Evolutionary conservation across 2,329 filamentous ascomycete species (phyloP).

Genomic region (Ophiocordyceps camponoti-floridani): DNA sequence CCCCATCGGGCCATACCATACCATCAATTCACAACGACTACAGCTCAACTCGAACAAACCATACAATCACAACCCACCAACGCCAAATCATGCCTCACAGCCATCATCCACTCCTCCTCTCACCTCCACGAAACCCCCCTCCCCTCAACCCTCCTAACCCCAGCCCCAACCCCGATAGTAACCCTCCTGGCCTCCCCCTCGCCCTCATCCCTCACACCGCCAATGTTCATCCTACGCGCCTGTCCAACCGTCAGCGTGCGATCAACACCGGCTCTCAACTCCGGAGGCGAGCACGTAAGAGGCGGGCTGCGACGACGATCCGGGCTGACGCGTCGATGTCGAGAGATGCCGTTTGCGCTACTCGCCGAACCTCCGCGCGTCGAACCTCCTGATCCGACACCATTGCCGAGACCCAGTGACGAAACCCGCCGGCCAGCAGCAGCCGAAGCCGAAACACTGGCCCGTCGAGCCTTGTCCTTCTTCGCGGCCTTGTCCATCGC

Average conservation of each 20-base stretch:
- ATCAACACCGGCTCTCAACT: constrained; percentile 13
- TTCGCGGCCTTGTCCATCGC: constrained; percentile 32
- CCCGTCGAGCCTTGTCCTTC: constrained; percentile 22
- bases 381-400: not conserved
- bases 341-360: constrained; percentile 36
- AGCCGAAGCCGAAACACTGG: constrained; percentile 17
- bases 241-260: constrained; percentile 33
- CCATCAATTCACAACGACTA: no score
- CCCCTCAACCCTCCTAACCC: not conserved
- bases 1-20: no score
- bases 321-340: constrained; percentile 26
- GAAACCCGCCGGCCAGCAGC: constrained; percentile 20
- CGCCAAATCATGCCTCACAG: not conserved
- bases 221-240: constrained; percentile 38
- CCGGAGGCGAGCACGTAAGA: constrained; percentile 30
- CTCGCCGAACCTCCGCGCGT: constrained; percentile 19
- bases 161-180: constrained; percentile 16
- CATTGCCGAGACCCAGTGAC: constrained; percentile 17
- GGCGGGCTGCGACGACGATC: constrained; percentile 35
- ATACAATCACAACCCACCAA: not conserved
- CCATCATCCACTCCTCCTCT: not conserved
- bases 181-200: constrained; percentile 14
- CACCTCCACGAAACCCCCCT: not conserved
- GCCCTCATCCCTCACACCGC: constrained; percentile 14
- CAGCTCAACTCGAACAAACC: no score